These are phyloP conservation scores for Chloranthus sessilifolius DNA, from an alignment of 164 flowering plant species.

Conservation along the genomic window DNA sequence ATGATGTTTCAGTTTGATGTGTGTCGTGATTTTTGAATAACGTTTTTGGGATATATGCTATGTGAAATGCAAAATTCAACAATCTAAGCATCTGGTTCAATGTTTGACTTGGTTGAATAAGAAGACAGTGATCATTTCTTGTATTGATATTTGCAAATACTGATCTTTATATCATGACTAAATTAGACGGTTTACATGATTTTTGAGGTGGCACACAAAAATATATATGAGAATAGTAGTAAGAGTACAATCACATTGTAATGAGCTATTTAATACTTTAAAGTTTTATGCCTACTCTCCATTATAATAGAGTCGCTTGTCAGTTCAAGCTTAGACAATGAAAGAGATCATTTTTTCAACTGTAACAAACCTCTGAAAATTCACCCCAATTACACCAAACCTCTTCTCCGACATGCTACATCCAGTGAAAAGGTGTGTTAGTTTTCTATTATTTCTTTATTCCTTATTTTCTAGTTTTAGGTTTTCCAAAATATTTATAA, in stretches of 20 bases:
- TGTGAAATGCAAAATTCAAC: too few relatives aligned
- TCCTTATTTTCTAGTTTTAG: background rate
- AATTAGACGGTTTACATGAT: too few relatives aligned
- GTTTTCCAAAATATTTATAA: background rate
- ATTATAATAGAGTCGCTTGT: slow-evolving; percentile 89
- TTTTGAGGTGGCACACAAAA: too few relatives aligned
- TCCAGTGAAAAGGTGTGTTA: slow-evolving; percentile 58
- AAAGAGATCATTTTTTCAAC: slow-evolving; percentile 69
- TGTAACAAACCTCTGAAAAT: slow-evolving; percentile 71
- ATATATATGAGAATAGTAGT: slow-evolving; percentile 57
- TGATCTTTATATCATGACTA: too few relatives aligned
- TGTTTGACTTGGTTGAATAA: too few relatives aligned
- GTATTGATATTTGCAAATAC: too few relatives aligned
- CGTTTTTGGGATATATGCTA: too few relatives aligned
- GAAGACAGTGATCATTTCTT: too few relatives aligned
- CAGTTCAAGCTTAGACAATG: slow-evolving; percentile 75
- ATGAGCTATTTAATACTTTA: slow-evolving; percentile 76
- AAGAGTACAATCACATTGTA: slow-evolving; percentile 76
- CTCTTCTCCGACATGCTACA: slow-evolving; percentile 80
- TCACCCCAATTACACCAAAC: slow-evolving; percentile 76
- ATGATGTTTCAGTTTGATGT: too few relatives aligned
- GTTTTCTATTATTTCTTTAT: background rate
- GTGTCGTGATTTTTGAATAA: too few relatives aligned
- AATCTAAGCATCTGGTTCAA: too few relatives aligned
- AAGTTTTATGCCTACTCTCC: slow-evolving; percentile 70